Evolutionary conservation across 2,329 filamentous ascomycete genomes (phyloP).

Genomic region (Aureobasidium sp.): DNA sequence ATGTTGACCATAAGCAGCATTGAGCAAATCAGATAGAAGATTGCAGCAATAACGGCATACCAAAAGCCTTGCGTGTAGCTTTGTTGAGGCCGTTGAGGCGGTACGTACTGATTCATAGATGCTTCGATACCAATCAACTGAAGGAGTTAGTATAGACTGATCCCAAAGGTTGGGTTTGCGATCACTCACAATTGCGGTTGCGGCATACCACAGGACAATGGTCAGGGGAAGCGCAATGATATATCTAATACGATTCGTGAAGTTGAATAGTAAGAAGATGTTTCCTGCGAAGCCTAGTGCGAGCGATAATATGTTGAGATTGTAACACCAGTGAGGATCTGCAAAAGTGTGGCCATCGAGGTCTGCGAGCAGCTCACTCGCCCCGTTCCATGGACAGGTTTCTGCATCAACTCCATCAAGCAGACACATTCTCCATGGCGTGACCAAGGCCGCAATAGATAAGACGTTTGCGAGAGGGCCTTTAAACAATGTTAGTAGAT

Average conservation of each 20-base stretch:
- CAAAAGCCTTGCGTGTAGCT: conserved; percentile 76
- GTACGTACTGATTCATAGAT: conserved; percentile 57
- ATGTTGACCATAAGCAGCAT: conserved; percentile 74
- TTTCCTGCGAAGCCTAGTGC: conserved; percentile 72
- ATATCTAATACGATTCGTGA: conserved; percentile 73
- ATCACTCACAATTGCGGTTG: conserved; percentile 49
- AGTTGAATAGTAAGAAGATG: conserved; percentile 76
- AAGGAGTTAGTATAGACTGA: background rate
- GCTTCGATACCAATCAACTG: conserved; percentile 60
- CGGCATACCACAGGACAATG: conserved; percentile 69
- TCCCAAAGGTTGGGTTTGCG: background rate
- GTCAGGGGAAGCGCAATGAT: conserved; percentile 75
- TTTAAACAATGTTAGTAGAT: conserved; percentile 53
- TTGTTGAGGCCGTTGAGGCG: conserved; percentile 41
- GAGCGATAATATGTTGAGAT: conserved; percentile 71
- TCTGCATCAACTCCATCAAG: conserved; percentile 29
- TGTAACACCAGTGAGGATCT: conserved; percentile 68
- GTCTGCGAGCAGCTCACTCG: conserved; percentile 37
- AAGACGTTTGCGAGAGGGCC: conserved; percentile 83
- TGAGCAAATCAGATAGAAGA: conserved; percentile 72
- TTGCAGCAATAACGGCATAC: conserved; percentile 74
- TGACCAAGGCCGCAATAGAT: conserved; percentile 78
- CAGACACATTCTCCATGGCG: conserved; percentile 63
- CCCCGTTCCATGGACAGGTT: conserved; percentile 23
- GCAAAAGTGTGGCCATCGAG: conserved; percentile 49